Conservation (phyloP, 1,284 basidiomycete species). For the Schizophyllum amplum region DNA sequence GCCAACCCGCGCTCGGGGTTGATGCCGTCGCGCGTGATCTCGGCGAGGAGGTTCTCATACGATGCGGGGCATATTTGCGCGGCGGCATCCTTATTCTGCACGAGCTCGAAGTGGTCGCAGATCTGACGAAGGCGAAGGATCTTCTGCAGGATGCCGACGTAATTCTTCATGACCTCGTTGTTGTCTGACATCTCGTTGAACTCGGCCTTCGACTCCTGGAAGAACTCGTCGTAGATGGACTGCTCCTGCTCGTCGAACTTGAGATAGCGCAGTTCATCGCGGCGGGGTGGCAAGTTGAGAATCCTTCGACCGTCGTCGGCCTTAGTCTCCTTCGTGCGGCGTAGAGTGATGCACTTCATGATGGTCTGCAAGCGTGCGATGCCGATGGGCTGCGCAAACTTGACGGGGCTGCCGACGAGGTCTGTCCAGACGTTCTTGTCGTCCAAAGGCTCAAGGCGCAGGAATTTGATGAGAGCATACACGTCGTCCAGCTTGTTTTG, state of each 20-base stretch:
- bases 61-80: conserved; percentile 19
- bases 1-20: conserved; percentile 66
- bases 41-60: conserved; percentile 70
- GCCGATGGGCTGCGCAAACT: conserved; percentile 86
- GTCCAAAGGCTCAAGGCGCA: conserved; percentile 87
- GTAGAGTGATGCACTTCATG: conserved; percentile 95
- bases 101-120: conserved; percentile 93
- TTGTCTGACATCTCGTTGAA: conserved; percentile 82
- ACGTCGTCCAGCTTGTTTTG: conserved; percentile 99
- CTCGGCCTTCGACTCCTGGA: conserved; percentile 83
- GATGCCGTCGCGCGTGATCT: conserved; percentile 79
- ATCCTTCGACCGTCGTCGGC: conserved; percentile 79
- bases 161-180: conserved; percentile 95
- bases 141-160: conserved; percentile 95
- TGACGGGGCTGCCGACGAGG: conserved; percentile 87
- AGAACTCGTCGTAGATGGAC: conserved; percentile 82
- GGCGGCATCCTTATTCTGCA: conserved; percentile 36
- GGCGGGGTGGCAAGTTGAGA: conserved; percentile 80
- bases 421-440: conserved; percentile 92
- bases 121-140: conserved; percentile 93
- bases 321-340: conserved; percentile 90
- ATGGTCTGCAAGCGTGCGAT: conserved; percentile 92
- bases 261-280: conserved; percentile 79
- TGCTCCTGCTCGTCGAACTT: conserved; percentile 82
- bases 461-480: conserved; percentile 93